Evolutionary conservation across 2,329 filamentous ascomycete species (phyloP).

Genomic region (Nemania bipapillata): DNA sequence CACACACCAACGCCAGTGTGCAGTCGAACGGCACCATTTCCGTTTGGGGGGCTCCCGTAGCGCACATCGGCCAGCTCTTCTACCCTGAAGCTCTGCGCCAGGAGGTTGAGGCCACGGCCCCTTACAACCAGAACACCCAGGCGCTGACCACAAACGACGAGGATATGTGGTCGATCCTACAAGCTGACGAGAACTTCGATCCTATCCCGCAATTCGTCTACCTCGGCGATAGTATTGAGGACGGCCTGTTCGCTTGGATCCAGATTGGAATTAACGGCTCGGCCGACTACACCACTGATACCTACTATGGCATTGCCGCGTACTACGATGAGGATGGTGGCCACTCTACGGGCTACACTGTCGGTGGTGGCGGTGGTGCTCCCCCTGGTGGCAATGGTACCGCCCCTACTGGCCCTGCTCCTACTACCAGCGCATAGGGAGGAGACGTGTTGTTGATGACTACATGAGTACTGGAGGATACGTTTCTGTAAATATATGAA

Average conservation of each 20-base stretch:
- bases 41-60: constrained; percentile 46
- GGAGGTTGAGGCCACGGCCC: constrained; percentile 48
- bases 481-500: neutral
- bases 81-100: constrained; percentile 48
- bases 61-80: constrained; percentile 52
- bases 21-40: constrained; percentile 50
- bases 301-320: constrained; percentile 46
- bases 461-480: neutral
- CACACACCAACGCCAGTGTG: constrained; percentile 47
- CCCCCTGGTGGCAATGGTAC: constrained; percentile 43
- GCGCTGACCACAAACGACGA: constrained; percentile 49
- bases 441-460: neutral
- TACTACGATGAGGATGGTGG: constrained; percentile 47
- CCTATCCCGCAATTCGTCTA: constrained; percentile 65
- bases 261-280: constrained; percentile 59
- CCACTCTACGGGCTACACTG: constrained; percentile 40
- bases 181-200: constrained; percentile 51
- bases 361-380: constrained; percentile 28
- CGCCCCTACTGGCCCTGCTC: constrained; percentile 30
- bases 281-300: constrained; percentile 48
- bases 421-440: constrained; percentile 21
- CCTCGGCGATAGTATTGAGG: constrained; percentile 60
- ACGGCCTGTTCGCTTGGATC: constrained; percentile 62
- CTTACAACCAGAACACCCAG: constrained; percentile 49
- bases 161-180: constrained; percentile 50